Percentiles rank a stretch among this genome's conserved stretches.
Conservation (phyloP, 1,284 basidiomycete genomes). For the Volvariella volvacea region DNA sequence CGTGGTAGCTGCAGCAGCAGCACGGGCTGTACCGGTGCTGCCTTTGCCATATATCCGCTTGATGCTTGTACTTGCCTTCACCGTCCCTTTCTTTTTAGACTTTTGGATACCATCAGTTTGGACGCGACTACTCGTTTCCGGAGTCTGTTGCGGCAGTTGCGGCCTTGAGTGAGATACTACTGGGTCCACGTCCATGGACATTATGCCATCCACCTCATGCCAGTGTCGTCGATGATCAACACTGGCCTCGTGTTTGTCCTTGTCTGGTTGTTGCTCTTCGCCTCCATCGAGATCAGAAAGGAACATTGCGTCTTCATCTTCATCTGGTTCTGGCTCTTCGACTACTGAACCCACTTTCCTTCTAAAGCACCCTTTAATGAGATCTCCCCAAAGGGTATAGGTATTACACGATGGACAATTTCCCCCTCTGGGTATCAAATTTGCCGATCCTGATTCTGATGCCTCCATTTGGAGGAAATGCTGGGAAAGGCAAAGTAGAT, state of each 20-base stretch:
- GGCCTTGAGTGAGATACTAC: too few relatives aligned
- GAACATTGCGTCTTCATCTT: slow-evolving; percentile 17
- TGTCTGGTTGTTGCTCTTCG: slow-evolving; percentile 3
- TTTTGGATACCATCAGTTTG: slow-evolving; percentile 11
- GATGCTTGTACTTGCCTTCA: too few relatives aligned
- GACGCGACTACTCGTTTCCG: slow-evolving; percentile 15
- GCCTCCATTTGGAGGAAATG: slow-evolving; percentile 39
- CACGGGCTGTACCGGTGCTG: too few relatives aligned
- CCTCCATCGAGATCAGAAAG: slow-evolving; percentile 8
- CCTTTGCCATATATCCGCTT: too few relatives aligned
- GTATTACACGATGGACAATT: slow-evolving; percentile 48
- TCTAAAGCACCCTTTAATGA: slow-evolving; percentile 64
- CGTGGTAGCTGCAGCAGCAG: too few relatives aligned
- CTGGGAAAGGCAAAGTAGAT: slow-evolving; percentile 64
- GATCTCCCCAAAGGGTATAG: slow-evolving; percentile 66
- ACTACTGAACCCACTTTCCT: slow-evolving; percentile 33
- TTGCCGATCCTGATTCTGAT: slow-evolving; percentile 6
- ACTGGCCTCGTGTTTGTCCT: too few relatives aligned
- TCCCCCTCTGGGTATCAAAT: slow-evolving; percentile 54
- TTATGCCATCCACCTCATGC: too few relatives aligned
- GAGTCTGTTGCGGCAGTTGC: too few relatives aligned
- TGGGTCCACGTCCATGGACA: too few relatives aligned
- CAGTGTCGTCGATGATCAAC: too few relatives aligned
- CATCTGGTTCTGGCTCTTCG: slow-evolving; percentile 20
- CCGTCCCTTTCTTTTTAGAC: too few relatives aligned